Evolutionary conservation across 371 early-diverging fungal species (phyloP).

Genomic region (Syncephalis fuscata): DNA sequence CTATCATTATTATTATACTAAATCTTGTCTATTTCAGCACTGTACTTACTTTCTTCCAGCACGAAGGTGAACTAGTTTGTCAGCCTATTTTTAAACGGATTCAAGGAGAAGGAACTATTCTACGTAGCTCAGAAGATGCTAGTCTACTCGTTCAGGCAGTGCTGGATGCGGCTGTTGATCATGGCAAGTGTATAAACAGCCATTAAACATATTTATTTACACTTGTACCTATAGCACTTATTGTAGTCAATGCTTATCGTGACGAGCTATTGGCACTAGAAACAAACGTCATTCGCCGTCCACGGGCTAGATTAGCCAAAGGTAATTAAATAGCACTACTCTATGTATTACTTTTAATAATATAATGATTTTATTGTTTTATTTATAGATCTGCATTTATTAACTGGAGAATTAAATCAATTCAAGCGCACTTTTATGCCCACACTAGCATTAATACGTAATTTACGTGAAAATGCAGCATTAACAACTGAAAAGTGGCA

Average conservation of each 20-base stretch:
- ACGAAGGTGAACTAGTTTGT: conserved; percentile 13
- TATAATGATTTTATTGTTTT: too few species aligned
- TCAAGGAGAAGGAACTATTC: conserved; percentile 8
- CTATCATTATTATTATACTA: neutral
- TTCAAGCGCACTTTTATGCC: conserved; percentile 18
- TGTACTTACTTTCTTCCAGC: conserved; percentile 19
- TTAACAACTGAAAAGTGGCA: conserved; percentile 4
- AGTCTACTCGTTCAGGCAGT: conserved; percentile 20
- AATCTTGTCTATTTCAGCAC: conserved; percentile 2
- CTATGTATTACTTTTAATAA: too few species aligned
- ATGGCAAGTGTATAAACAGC: neutral
- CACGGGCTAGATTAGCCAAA: conserved; percentile 14
- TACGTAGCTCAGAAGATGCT: conserved; percentile 14
- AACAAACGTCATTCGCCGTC: conserved; percentile 14
- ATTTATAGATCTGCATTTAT: conserved; percentile 11
- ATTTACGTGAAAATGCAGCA: conserved; percentile 8
- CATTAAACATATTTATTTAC: neutral
- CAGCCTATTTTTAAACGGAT: conserved; percentile 14
- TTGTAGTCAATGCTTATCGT: conserved; percentile 13
- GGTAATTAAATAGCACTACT: too few species aligned
- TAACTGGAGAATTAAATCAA: conserved; percentile 14
- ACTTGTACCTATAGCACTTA: neutral
- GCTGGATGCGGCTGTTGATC: conserved; percentile 21
- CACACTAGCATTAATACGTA: conserved; percentile 14
- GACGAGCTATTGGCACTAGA: conserved; percentile 18